Conservation (phyloP, 83 land plant species). For the Diphasiastrum complanatum region DNA sequence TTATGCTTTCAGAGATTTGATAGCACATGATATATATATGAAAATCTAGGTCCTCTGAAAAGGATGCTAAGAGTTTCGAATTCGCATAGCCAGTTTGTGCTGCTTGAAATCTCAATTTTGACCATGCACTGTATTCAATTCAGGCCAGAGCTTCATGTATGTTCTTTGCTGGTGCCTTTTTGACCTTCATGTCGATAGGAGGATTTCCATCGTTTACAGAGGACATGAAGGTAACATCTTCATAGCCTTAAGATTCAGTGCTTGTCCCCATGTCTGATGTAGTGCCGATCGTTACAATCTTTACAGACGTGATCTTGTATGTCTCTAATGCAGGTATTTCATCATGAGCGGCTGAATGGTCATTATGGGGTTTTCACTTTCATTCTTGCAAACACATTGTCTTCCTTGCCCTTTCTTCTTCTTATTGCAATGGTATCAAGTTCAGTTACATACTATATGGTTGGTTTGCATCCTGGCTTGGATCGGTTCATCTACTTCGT, state of each 20-base stretch:
- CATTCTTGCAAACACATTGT: slow-evolving; percentile 9
- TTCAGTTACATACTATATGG: not conserved
- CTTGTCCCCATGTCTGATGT: not conserved
- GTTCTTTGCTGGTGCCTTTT: not conserved
- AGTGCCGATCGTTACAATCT: not conserved
- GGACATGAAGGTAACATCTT: slow-evolving; percentile 9
- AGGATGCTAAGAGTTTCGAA: too few relatives aligned
- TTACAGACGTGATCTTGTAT: not conserved
- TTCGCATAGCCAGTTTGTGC: too few relatives aligned
- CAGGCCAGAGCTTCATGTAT: slow-evolving; percentile 6
- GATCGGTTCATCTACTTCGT: slow-evolving; percentile 1
- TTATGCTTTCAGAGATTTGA: too few relatives aligned
- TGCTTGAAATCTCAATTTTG: not conserved
- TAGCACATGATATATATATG: too few relatives aligned
- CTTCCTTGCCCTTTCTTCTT: slow-evolving; percentile 3
- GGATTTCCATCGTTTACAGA: slow-evolving; percentile 11
- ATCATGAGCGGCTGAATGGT: slow-evolving; percentile 9
- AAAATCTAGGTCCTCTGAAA: too few relatives aligned
- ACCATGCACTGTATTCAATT: not conserved
- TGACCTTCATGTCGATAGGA: slow-evolving; percentile 2
- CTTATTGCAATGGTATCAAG: not conserved
- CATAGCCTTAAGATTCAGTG: not conserved
- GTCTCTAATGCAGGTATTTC: not conserved
- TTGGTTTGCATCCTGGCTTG: not conserved
- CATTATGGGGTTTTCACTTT: slow-evolving; percentile 6